Base-by-base conservation (phyloP, 352 stramenopile genomes). In the Phytophthora pinifolia region DNA sequence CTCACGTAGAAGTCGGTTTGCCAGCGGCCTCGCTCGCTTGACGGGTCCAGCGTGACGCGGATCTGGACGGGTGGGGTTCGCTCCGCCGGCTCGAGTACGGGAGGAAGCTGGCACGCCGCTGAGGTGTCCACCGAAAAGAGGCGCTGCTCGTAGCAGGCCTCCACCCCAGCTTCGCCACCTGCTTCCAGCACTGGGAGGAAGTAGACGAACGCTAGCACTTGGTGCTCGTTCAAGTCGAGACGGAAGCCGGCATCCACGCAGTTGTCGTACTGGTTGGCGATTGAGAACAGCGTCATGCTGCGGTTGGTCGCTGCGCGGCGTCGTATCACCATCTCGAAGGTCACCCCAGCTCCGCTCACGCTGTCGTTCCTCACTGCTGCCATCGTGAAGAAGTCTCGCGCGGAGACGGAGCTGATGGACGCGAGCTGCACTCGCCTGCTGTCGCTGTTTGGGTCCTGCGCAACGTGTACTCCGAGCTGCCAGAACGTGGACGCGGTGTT, bases 251-350 rank as follows among this genome's bases (percentile, higher is more conserved):
- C 54, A 12, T 92, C 79, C 1, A 66, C 65, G 42, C 84, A 94
- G 8, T 66, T 68, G 41, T 86, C 62, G 31, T 75, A 89, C 9
- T 72, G 55, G 45, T 86, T 90, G 1, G 70, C 59, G 30, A 94
- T 86, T 18, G 70, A 82, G 44, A 94, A 88, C 10, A 94, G 47
- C 25, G 82, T 88, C 76, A 90, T 88, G 29, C 61, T 78, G 3
- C 59, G 65, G 46, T 81, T 86, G 1, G 22, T 42, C 14, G 54
- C 15, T 1, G 54, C 30, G 2, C 67, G 77, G 6, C 68, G 62
- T 6, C 83, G 74, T 8, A 89, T 56, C 4, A 79, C 70, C 50
- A 91, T 70, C 46, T 94, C 84, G 42, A 94, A 89, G 9, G 74
- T 87, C 34, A 89, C 62, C 4, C 84, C 78, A 17, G 47, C 37